Evolutionary conservation across 495 filamentous ascomycete genomes (phyloP), one percentile per base, ranked within the genome.

Genomic region (Xylaria castorea): DNA sequence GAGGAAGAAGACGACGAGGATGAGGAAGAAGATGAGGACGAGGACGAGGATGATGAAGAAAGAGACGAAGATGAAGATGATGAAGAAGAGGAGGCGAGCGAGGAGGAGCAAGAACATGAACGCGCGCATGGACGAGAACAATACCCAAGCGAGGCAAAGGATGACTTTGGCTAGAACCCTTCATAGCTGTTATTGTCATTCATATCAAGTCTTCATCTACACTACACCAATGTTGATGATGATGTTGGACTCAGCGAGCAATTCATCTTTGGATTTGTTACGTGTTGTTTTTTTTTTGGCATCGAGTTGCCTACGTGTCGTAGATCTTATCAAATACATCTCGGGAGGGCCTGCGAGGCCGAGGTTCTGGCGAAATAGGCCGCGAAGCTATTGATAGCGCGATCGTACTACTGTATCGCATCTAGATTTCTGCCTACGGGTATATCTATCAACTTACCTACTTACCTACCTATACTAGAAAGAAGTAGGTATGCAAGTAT

Each of bases 161-260:
- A 73, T 64, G 71, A 73, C 66, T 73, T 73, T 48, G 71, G 71
- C 46, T 73, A 72, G 51, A 61, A 12, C 40, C 12, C 16, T 66
- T 22, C 7, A 44, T 40, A 38, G 58, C 38, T 38, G n/a, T 48
- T 48, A 25, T 57, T 18, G 53, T 18, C 53, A 57, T 32, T 40
- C 22, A 40, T 36, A 38, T 38, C 11, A 61, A 61, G 32, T 22
- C 58, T 40, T 22, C 3, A 22, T 38, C n/a, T 61, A 61, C 3
- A 8, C 18, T 61, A 61, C 12, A 16, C 34, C 22, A 20, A 9
- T 25, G 5, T 38, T 38, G 36, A 63, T 63, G 3, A 64, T 18
- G 38, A 30, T 18, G 16, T n/a, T 44, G 22, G 20, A 12, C 8
- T n/a, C 18, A 8, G 18, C 8, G 34, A 61, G 58, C 32, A 22